phyloP scores from a whole-genome alignment of 441 rosid species.

The Manihot esculenta region DNA sequence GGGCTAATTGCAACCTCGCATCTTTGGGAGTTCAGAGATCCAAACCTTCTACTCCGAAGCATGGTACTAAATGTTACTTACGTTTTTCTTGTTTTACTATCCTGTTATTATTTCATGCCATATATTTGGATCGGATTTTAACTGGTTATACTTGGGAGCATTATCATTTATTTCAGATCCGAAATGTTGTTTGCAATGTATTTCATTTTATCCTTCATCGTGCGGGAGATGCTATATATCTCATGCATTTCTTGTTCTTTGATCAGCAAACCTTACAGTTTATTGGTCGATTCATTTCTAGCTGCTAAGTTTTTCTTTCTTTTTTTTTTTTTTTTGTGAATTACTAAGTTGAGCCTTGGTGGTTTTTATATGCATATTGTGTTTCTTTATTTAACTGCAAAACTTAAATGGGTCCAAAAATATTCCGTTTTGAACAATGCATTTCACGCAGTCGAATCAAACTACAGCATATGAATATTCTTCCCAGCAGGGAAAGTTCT shows the following conservation, averaged over 20 bases:
- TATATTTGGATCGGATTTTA: background rate
- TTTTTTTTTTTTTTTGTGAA: too few species aligned
- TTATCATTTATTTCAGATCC: background rate
- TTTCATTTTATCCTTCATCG: background rate
- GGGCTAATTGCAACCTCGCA: conserved; percentile 96
- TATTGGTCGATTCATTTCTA: too few species aligned
- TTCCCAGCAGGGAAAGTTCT: conserved; percentile 28
- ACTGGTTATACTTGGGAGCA: background rate
- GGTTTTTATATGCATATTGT: background rate
- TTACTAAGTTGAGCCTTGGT: background rate
- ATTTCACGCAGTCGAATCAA: conserved; percentile 19
- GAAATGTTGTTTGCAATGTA: background rate
- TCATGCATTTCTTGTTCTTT: too few species aligned
- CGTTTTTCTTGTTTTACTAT: background rate
- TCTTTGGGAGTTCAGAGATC: conserved; percentile 93
- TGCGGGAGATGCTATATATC: background rate
- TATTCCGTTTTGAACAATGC: conserved; percentile 15
- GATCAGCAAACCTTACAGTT: too few species aligned
- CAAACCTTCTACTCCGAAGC: conserved; percentile 86
- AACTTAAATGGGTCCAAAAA: conserved; percentile 17
- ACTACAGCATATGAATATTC: conserved; percentile 41
- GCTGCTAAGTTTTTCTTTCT: background rate
- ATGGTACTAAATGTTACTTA: conserved; percentile 36
- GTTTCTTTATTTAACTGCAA: background rate
- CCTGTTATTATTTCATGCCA: background rate